Percentiles rank a stretch among this genome's conserved stretches.
Evolutionary conservation across 164 flowering plant species (phyloP).

Genomic region (Berberis vulgaris): DNA sequence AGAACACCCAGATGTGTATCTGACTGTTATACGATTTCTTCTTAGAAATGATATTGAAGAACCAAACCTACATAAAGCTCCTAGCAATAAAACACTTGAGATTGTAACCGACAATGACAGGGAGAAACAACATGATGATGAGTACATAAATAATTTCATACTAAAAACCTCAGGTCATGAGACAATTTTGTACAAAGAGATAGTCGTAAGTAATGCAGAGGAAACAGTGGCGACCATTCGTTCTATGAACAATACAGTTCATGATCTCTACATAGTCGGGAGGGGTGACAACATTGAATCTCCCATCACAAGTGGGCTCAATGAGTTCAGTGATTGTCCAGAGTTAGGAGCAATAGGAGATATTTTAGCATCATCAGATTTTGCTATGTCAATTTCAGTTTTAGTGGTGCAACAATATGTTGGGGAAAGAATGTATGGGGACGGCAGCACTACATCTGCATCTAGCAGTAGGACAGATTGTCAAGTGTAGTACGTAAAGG

Average conservation of each 20-base stretch:
- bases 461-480: too few species aligned
- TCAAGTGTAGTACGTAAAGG: too few species aligned
- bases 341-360: too few species aligned
- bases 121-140: slow-evolving; percentile 19
- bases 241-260: slow-evolving; percentile 8
- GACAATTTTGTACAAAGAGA: slow-evolving; percentile 17
- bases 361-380: too few species aligned
- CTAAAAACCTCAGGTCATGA: not conserved
- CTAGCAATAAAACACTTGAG: too few species aligned
- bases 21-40: not conserved
- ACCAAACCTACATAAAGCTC: not conserved
- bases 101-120: slow-evolving; percentile 12
- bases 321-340: too few species aligned
- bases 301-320: slow-evolving; percentile 21
- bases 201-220: slow-evolving; percentile 14
- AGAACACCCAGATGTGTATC: too few species aligned
- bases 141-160: slow-evolving; percentile 15
- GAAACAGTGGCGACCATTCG: slow-evolving; percentile 21
- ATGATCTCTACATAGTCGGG: slow-evolving; percentile 29
- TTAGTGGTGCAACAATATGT: too few species aligned
- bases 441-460: too few species aligned
- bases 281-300: slow-evolving; percentile 16
- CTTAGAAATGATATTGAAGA: not conserved
- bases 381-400: too few species aligned
- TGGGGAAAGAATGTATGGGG: too few species aligned